Percentiles rank a stretch among this genome's conserved stretches.
Conservation (phyloP, 2,329 filamentous ascomycete genomes). For the Aspergillus sp. region DNA sequence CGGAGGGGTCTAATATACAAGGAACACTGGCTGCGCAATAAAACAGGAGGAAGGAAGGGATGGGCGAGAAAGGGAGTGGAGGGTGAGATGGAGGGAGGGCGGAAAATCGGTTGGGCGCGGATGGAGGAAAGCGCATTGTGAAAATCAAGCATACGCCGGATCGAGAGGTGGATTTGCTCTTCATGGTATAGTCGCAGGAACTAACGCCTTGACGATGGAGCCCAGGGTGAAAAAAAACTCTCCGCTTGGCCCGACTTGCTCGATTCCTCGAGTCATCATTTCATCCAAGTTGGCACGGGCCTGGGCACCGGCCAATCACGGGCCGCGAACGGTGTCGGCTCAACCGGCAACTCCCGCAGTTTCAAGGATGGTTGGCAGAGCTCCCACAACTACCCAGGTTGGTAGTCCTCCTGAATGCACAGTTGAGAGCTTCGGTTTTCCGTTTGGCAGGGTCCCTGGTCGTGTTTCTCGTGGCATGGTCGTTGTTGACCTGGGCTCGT, state of each 20-base stretch:
- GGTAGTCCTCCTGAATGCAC: neutral
- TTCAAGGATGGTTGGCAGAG: no score
- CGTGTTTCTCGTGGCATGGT: neutral
- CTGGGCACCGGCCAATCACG: neutral
- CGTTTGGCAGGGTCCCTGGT: neutral
- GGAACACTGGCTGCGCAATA: neutral
- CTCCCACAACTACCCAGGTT: no score
- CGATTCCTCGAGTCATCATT: constrained; percentile 1
- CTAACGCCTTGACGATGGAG: constrained; percentile 5
- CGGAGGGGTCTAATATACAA: neutral
- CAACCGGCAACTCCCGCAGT: neutral
- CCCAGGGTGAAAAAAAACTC: neutral
- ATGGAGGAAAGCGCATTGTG: constrained; percentile 11
- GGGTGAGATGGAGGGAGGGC: neutral
- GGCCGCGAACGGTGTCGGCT: neutral
- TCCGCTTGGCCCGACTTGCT: neutral
- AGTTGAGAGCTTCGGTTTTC: neutral
- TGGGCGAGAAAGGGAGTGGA: constrained; percentile 3
- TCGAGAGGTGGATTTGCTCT: neutral
- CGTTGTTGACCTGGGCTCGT: neutral
- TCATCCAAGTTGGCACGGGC: neutral
- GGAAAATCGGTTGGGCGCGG: constrained; percentile 17
- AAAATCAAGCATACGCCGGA: constrained; percentile 10
- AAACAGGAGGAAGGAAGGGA: constrained; percentile 5
- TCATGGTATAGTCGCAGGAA: constrained; percentile 15